Percentiles rank a stretch among this genome's conserved stretches.
These are phyloP conservation scores for Areca catechu DNA, from an alignment of 176 grass and related monocot species.

Conservation along the genomic window DNA sequence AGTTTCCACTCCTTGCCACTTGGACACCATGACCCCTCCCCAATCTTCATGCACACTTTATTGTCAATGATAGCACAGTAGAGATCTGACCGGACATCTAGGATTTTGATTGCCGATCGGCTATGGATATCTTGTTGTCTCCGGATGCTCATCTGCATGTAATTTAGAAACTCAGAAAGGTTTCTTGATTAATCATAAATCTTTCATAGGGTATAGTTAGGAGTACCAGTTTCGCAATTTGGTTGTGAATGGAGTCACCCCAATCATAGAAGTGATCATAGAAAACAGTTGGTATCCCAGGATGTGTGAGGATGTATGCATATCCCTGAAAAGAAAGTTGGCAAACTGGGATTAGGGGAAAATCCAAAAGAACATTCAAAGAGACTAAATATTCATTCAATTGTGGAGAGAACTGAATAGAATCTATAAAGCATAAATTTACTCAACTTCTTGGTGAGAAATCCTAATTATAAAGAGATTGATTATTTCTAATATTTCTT, in stretches of 20 bases:
- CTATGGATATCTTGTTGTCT: slow-evolving; percentile 79
- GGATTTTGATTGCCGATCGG: slow-evolving; percentile 63
- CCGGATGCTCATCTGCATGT: slow-evolving; percentile 66
- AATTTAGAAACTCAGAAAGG: slow-evolving; percentile 18
- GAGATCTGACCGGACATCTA: slow-evolving; percentile 59
- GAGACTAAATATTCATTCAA: too few relatives aligned
- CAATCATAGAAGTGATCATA: slow-evolving; percentile 85
- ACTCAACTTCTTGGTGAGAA: too few relatives aligned
- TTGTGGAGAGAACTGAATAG: too few relatives aligned
- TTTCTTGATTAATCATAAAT: neutral
- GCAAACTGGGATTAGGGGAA: too few relatives aligned
- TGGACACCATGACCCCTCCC: slow-evolving; percentile 72
- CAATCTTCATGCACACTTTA: slow-evolving; percentile 89
- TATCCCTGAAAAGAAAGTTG: slow-evolving; percentile 52
- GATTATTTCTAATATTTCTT: too few relatives aligned
- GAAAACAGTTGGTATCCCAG: slow-evolving; percentile 81
- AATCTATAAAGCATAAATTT: too few relatives aligned
- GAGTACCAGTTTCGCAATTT: slow-evolving; percentile 81
- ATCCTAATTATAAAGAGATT: too few relatives aligned
- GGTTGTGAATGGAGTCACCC: slow-evolving; percentile 41
- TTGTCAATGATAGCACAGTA: slow-evolving; percentile 63
- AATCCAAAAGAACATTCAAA: too few relatives aligned
- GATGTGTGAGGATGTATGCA: slow-evolving; percentile 92
- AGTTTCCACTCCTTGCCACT: slow-evolving; percentile 49
- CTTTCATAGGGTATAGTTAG: neutral